Percentiles rank a stretch among this genome's conserved stretches.
Evolutionary conservation across 2,329 filamentous ascomycete genomes (phyloP).

Genomic region (Bipolaris cookei): DNA sequence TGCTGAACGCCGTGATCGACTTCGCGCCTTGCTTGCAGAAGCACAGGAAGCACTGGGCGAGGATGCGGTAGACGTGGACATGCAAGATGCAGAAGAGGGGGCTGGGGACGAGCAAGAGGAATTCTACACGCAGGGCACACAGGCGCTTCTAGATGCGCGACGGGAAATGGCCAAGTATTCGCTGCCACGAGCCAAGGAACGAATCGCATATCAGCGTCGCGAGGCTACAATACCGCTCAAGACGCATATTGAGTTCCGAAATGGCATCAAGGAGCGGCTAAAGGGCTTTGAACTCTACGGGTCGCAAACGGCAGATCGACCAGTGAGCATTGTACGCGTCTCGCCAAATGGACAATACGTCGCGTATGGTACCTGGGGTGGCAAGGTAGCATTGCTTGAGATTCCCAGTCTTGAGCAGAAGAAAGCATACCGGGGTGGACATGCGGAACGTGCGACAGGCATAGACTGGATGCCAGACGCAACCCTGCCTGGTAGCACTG

Average conservation of each 20-base stretch:
- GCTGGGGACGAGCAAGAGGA: conserved; percentile 71
- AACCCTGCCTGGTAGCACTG: conserved; percentile 71
- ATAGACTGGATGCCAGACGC: conserved; percentile 88
- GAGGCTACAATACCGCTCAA: conserved; percentile 85
- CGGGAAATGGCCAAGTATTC: conserved; percentile 83
- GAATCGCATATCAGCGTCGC: conserved; percentile 76
- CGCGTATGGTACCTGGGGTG: conserved; percentile 92
- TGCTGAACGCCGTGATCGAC: conserved; percentile 81
- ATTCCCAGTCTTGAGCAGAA: conserved; percentile 83
- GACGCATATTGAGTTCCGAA: conserved; percentile 91
- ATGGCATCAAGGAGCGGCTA: conserved; percentile 82
- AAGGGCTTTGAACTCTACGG: conserved; percentile 88
- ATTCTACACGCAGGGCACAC: conserved; percentile 87
- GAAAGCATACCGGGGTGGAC: conserved; percentile 74
- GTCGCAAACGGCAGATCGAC: conserved; percentile 88
- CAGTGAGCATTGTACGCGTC: conserved; percentile 90
- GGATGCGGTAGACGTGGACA: conserved; percentile 58
- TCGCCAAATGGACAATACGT: conserved; percentile 82
- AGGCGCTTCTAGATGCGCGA: conserved; percentile 75
- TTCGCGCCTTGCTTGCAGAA: conserved; percentile 80
- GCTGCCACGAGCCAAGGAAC: conserved; percentile 77
- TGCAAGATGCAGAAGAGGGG: conserved; percentile 59
- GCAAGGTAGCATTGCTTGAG: conserved; percentile 82
- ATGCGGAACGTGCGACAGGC: conserved; percentile 88
- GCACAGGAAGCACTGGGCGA: conserved; percentile 69